phyloP scores from a whole-genome alignment of 257 asterid genomes.

The Nicotiana tomentosiformis region DNA sequence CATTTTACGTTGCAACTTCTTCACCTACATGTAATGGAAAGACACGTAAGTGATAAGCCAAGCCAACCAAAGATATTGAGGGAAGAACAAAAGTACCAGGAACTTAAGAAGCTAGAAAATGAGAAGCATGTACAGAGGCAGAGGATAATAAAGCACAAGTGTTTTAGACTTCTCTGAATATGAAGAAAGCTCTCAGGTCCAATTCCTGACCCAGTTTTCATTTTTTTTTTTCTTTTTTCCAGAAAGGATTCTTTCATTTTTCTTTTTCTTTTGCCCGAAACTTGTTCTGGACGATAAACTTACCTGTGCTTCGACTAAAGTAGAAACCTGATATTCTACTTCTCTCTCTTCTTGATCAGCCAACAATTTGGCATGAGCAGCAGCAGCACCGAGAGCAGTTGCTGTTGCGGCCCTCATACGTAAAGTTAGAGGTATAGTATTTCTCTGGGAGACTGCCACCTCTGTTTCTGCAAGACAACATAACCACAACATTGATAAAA shows the following conservation, averaged over 20 bases:
- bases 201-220: neutral
- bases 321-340: slow-evolving; percentile 61
- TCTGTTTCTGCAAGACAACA: slow-evolving; percentile 27
- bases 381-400: slow-evolving; percentile 83
- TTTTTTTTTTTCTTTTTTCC: neutral
- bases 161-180: neutral
- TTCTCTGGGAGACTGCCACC: slow-evolving; percentile 35
- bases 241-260: neutral
- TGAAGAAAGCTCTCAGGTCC: neutral
- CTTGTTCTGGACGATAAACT: neutral
- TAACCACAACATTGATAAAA: slow-evolving; percentile 8
- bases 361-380: slow-evolving; percentile 82
- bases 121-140: neutral
- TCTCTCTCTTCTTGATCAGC: slow-evolving; percentile 92
- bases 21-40: slow-evolving; percentile 32
- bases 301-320: slow-evolving; percentile 74
- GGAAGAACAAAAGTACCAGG: neutral
- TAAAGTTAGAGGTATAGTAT: slow-evolving; percentile 52
- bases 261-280: neutral
- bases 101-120: neutral
- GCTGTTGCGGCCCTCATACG: slow-evolving; percentile 87
- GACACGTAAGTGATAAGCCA: neutral
- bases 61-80: neutral
- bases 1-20: slow-evolving; percentile 57
- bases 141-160: neutral